Evolutionary conservation across 768 basidiomycete genomes (phyloP).

Genomic region (Pleurotus pulmonarius): DNA sequence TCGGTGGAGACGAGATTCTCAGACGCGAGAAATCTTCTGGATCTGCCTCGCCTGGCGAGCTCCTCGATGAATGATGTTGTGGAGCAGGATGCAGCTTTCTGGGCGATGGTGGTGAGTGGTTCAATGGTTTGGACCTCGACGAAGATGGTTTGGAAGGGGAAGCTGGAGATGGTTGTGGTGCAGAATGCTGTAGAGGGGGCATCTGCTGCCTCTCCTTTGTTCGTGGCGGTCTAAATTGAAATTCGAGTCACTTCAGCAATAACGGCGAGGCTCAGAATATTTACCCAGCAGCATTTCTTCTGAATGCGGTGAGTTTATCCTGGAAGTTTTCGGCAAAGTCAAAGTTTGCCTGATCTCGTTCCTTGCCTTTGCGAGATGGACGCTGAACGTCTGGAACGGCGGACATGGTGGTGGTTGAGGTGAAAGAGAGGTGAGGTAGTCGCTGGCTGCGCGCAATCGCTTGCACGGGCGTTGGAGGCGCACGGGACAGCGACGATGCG

Average conservation of each 20-base stretch:
- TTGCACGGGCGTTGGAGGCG: slow-evolving; percentile 3
- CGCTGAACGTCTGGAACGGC: slow-evolving; percentile 17
- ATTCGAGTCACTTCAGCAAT: slow-evolving; percentile 9
- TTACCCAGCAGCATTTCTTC: slow-evolving; percentile 62
- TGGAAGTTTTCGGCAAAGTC: slow-evolving; percentile 30
- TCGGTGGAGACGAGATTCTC: slow-evolving; percentile 49
- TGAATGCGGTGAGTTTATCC: slow-evolving; percentile 62
- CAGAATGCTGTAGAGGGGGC: slow-evolving; percentile 20
- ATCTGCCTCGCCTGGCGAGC: slow-evolving; percentile 46
- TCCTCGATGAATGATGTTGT: slow-evolving; percentile 30
- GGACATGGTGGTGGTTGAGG: slow-evolving; percentile 24
- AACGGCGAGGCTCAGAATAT: slow-evolving; percentile 18
- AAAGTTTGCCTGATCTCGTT: slow-evolving; percentile 29
- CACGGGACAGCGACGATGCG: slow-evolving; percentile 3
- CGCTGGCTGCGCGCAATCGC: slow-evolving; percentile 1
- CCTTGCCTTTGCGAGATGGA: slow-evolving; percentile 35
- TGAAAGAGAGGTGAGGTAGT: neutral
- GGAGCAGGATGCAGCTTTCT: slow-evolving; percentile 27
- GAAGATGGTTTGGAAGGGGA: slow-evolving; percentile 25
- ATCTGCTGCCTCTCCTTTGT: slow-evolving; percentile 46
- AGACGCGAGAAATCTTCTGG: slow-evolving; percentile 74
- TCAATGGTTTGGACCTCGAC: slow-evolving; percentile 17
- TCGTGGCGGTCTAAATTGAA: slow-evolving; percentile 35
- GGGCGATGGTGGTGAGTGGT: slow-evolving; percentile 24
- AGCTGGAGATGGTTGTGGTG: slow-evolving; percentile 23